These are phyloP conservation scores for Fulvia fulva DNA, from an alignment of 2,329 filamentous ascomycete genomes.

Conservation along the genomic window DNA sequence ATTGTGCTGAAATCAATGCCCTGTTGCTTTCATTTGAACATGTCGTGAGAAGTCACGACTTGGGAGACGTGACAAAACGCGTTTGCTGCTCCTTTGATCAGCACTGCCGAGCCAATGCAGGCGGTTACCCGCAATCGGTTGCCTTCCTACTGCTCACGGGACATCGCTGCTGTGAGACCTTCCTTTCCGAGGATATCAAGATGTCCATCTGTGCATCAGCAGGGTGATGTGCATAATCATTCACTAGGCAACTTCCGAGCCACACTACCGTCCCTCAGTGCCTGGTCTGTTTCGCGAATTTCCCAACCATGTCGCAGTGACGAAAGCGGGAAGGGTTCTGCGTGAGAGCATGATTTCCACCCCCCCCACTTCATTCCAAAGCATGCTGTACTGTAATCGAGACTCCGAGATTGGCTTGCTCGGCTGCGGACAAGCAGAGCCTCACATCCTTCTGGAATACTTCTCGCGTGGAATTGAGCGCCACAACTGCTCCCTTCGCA, in stretches of 20 bases:
- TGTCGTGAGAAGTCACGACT: too few relatives aligned
- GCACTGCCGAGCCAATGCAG: background rate
- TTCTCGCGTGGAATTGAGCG: background rate
- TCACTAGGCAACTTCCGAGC: background rate
- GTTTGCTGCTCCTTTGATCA: background rate
- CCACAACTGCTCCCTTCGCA: background rate
- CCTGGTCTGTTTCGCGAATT: background rate
- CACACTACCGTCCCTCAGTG: background rate
- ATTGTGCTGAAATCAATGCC: background rate
- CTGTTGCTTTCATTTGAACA: too few relatives aligned
- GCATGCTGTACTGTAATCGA: background rate
- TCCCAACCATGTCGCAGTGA: background rate
- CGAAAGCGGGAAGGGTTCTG: background rate
- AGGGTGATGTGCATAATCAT: background rate
- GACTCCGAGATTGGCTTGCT: background rate
- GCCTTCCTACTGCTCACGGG: background rate
- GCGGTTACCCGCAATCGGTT: background rate
- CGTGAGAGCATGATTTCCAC: background rate
- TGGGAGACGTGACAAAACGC: background rate
- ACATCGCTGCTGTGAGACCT: slow-evolving; percentile 1
- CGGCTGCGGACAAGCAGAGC: background rate
- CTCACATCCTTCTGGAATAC: background rate
- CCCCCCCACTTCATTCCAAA: background rate
- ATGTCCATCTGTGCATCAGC: background rate
- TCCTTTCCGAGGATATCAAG: background rate